Evolutionary conservation across 768 basidiomycete genomes (phyloP).

Genomic region (Daedaleopsis sinensis): DNA sequence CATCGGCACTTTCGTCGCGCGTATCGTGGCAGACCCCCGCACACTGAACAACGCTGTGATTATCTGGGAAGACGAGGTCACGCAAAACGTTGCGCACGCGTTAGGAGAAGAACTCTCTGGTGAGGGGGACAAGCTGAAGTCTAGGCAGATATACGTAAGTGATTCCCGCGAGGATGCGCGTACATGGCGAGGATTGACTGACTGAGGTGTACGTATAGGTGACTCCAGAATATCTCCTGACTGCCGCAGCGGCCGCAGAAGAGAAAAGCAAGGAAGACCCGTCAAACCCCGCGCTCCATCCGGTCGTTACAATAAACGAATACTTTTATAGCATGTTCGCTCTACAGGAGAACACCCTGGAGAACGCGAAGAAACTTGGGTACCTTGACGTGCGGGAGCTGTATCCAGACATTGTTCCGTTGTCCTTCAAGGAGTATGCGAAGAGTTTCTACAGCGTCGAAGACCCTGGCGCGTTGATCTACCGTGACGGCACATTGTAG

Average conservation of each 20-base stretch:
- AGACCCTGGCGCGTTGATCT: too few species aligned
- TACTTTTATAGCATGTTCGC: constrained; percentile 27
- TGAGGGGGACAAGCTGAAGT: constrained; percentile 18
- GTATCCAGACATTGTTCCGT: constrained; percentile 26
- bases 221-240: too few species aligned
- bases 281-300: neutral
- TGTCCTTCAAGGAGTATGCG: constrained; percentile 26
- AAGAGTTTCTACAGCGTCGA: constrained; percentile 15
- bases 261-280: neutral
- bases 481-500: too few species aligned
- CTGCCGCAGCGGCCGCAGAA: neutral
- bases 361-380: constrained; percentile 20
- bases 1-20: constrained; percentile 28
- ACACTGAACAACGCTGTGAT: constrained; percentile 33
- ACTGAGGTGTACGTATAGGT: too few species aligned
- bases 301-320: neutral
- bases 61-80: constrained; percentile 21
- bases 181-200: neutral
- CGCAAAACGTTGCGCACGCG: too few species aligned
- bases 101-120: constrained; percentile 13
- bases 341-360: constrained; percentile 31
- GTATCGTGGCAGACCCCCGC: constrained; percentile 11
- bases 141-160: constrained; percentile 14
- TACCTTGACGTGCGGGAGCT: constrained; percentile 30
- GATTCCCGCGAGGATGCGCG: neutral